A percentile compares a stretch with the other conserved stretches of the same genome.
Conservation (phyloP, 2,329 filamentous ascomycete species). For the Ilyonectria mors-panacis region DNA sequence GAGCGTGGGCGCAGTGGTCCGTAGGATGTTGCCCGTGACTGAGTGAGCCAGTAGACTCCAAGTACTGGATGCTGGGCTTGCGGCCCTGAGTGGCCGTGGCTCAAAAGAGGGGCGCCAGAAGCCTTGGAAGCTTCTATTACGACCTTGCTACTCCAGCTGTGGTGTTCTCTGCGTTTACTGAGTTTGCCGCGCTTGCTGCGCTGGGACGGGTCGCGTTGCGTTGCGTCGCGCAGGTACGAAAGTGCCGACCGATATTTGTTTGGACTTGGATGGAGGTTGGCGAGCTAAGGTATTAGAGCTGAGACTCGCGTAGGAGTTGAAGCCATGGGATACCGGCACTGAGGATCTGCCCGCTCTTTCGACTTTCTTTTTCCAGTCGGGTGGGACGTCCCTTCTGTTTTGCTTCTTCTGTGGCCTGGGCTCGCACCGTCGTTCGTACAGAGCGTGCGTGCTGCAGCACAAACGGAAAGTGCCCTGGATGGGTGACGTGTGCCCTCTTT, state of each 20-base stretch:
- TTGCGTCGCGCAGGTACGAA: slow-evolving; percentile 2
- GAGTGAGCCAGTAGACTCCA: slow-evolving; percentile 17
- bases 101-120: slow-evolving; percentile 29
- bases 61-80: slow-evolving; percentile 1
- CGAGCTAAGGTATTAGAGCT: slow-evolving; percentile 2
- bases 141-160: slow-evolving; percentile 5
- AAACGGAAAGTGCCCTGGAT: background rate
- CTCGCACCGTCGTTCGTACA: slow-evolving; percentile 4
- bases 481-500: slow-evolving; percentile 1
- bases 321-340: slow-evolving; percentile 14
- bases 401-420: slow-evolving; percentile 3
- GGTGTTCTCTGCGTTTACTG: slow-evolving; percentile 3
- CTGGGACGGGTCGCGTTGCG: background rate
- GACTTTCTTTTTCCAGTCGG: slow-evolving; percentile 16
- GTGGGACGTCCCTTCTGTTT: background rate
- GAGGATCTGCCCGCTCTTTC: slow-evolving; percentile 27
- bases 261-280: background rate
- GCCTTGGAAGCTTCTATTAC: slow-evolving; percentile 32
- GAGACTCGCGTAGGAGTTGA: background rate
- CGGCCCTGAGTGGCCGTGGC: slow-evolving; percentile 10
- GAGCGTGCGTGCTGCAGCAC: background rate
- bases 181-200: background rate
- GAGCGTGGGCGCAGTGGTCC: slow-evolving; percentile 6
- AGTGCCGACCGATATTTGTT: background rate
- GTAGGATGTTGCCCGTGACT: slow-evolving; percentile 10